Evolutionary conservation across 164 flowering plant species (phyloP).

Genomic region (Sedum album): DNA sequence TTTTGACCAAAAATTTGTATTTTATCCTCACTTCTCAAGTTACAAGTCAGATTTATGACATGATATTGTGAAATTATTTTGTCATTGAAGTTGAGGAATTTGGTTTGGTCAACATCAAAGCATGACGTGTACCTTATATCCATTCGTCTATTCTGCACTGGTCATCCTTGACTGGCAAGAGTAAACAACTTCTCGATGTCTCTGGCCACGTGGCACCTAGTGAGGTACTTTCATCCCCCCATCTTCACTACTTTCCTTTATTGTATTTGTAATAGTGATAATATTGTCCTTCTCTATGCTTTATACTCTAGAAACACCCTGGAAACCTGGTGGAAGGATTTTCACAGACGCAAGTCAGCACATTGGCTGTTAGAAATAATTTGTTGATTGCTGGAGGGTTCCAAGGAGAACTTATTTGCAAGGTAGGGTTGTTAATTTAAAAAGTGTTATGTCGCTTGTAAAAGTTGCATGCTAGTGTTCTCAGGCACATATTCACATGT

Average conservation of each 20-base stretch:
- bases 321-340: constrained; percentile 63
- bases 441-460: background rate
- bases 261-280: background rate
- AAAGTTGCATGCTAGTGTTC: no score
- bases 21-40: background rate
- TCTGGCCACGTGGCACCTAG: constrained; percentile 61
- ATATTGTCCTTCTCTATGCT: background rate
- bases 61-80: background rate
- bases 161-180: constrained; percentile 45
- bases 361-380: constrained; percentile 56
- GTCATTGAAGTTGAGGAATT: constrained; percentile 45
- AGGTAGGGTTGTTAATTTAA: constrained; percentile 30
- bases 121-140: constrained; percentile 69
- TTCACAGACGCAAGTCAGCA: constrained; percentile 61
- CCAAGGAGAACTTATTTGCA: constrained; percentile 87
- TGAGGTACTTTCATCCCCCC: constrained; percentile 22
- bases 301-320: constrained; percentile 42
- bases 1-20: no score
- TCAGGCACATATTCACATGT: no score
- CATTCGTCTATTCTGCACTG: constrained; percentile 48
- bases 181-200: constrained; percentile 51
- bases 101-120: constrained; percentile 72
- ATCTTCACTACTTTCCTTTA: no score
- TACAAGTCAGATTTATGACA: background rate
- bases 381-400: constrained; percentile 66